Evolutionary conservation across 805 yeast species (phyloP).

Genomic region (Zygotorulaspora chibaensis): DNA sequence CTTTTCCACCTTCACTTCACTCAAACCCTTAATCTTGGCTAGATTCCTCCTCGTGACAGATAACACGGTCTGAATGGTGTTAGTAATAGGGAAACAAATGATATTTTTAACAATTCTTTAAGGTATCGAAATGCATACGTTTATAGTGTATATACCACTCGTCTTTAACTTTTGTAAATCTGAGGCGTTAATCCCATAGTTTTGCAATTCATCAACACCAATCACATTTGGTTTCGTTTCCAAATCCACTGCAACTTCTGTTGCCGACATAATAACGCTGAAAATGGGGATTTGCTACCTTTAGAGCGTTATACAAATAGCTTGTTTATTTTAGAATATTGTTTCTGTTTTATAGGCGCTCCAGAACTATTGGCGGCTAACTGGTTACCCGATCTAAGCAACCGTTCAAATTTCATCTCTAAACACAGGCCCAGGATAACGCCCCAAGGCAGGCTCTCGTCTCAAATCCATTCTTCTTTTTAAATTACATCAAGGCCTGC

Average conservation of each 20-base stretch:
- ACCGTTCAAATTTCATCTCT: not conserved
- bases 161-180: constrained; percentile 65
- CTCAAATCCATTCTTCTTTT: too few relatives aligned
- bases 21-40: constrained; percentile 62
- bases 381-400: constrained; percentile 8
- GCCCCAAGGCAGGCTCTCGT: too few relatives aligned
- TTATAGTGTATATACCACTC: constrained; percentile 64
- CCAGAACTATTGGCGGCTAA: constrained; percentile 11
- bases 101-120: not conserved
- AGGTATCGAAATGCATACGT: constrained; percentile 43
- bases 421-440: not conserved
- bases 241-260: constrained; percentile 18
- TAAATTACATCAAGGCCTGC: too few relatives aligned
- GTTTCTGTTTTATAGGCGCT: not conserved
- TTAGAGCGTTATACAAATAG: too few relatives aligned
- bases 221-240: constrained; percentile 30
- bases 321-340: too few relatives aligned
- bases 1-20: constrained; percentile 75
- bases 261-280: constrained; percentile 12
- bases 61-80: constrained; percentile 40
- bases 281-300: not conserved
- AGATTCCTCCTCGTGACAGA: constrained; percentile 63
- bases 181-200: constrained; percentile 65
- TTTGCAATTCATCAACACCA: constrained; percentile 50
- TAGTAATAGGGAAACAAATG: not conserved